phyloP scores from a whole-genome alignment of 2,329 filamentous ascomycete genomes.

The Elsinoe arachidis region DNA sequence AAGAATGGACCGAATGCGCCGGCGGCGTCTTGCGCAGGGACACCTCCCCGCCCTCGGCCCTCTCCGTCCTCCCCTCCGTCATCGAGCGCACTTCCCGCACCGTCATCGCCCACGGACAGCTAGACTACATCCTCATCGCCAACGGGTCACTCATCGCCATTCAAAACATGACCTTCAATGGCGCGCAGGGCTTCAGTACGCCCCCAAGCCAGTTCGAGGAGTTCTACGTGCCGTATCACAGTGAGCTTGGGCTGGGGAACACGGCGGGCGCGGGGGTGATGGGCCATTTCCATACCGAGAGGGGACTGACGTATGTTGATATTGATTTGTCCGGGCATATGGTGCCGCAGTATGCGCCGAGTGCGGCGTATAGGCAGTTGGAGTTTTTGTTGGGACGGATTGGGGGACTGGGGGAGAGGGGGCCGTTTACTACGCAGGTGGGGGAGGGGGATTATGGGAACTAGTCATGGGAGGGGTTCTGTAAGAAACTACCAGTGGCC shows the following conservation, averaged over 20 bases:
- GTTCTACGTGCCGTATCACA: constrained; percentile 61
- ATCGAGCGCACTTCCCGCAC: constrained; percentile 67
- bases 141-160: constrained; percentile 64
- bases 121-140: constrained; percentile 59
- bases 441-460: constrained; percentile 26
- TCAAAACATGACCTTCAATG: constrained; percentile 76
- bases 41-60: constrained; percentile 45
- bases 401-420: constrained; percentile 40
- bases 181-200: constrained; percentile 58
- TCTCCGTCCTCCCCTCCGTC: constrained; percentile 56
- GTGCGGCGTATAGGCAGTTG: constrained; percentile 60
- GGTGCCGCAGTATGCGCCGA: constrained; percentile 58
- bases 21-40: constrained; percentile 43
- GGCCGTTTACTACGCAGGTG: constrained; percentile 28
- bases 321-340: constrained; percentile 60
- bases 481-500: no score
- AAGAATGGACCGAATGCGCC: constrained; percentile 51
- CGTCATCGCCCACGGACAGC: constrained; percentile 62
- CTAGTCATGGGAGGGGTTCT: not conserved
- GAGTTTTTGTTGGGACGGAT: constrained; percentile 69
- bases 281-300: constrained; percentile 63
- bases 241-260: constrained; percentile 36
- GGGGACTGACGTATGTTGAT: constrained; percentile 63
- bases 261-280: constrained; percentile 56
- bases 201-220: constrained; percentile 46